These are phyloP conservation scores for Wallemia mellicola DNA, from an alignment of 1,284 basidiomycete genomes.

Conservation along the genomic window DNA sequence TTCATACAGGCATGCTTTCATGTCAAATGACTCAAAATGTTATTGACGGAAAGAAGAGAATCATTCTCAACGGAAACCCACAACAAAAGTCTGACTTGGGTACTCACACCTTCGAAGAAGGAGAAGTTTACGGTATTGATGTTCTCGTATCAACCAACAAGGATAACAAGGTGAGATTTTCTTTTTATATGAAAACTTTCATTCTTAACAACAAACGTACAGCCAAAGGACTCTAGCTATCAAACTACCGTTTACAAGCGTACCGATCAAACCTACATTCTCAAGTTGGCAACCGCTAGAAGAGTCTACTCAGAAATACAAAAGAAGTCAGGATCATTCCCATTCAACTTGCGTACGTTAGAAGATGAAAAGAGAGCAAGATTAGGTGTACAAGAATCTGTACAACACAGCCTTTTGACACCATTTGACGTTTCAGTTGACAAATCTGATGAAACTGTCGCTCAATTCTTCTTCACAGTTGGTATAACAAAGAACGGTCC, in stretches of 20 bases:
- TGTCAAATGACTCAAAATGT: conserved; percentile 75
- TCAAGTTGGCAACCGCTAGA: conserved; percentile 92
- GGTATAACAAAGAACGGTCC: conserved; percentile 12
- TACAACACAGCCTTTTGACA: conserved; percentile 65
- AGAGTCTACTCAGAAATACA: conserved; percentile 84
- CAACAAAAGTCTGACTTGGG: conserved; percentile 60
- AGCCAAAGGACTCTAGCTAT: conserved; percentile 35
- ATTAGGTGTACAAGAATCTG: conserved; percentile 84
- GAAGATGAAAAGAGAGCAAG: conserved; percentile 87
- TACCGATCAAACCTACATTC: conserved; percentile 64
- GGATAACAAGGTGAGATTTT: conserved; percentile 41
- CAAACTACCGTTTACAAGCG: conserved; percentile 83
- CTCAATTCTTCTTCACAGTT: conserved; percentile 11
- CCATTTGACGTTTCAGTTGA: conserved; percentile 38
- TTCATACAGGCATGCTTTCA: conserved; percentile 41
- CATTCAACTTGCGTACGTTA: conserved; percentile 74
- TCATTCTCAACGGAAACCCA: conserved; percentile 66
- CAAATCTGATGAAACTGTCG: conserved; percentile 6
- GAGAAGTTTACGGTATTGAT: conserved; percentile 88
- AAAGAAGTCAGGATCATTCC: conserved; percentile 92
- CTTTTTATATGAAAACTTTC: conserved; percentile 6
- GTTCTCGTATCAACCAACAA: conserved; percentile 62
- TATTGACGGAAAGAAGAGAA: conserved; percentile 85
- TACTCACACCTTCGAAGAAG: conserved; percentile 54
- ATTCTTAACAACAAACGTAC: conserved; percentile 29